Conservation (phyloP, 2,329 filamentous ascomycete species). For the Pleurostoma richardsiae region DNA sequence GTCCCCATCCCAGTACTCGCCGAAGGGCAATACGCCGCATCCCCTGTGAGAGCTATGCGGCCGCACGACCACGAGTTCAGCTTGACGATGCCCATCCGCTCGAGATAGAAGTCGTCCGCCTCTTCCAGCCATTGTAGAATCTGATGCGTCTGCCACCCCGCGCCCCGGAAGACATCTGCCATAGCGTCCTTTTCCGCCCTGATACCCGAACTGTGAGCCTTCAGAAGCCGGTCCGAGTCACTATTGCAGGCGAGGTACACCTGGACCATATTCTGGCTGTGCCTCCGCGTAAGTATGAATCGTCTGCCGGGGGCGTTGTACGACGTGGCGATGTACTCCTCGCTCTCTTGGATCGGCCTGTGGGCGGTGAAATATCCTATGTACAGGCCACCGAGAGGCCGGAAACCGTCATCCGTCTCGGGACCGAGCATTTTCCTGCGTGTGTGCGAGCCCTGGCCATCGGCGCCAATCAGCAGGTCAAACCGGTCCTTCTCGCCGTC, state of each 20-base stretch:
- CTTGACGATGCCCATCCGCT: constrained; percentile 38
- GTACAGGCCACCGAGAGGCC: constrained; percentile 13
- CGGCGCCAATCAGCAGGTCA: constrained; percentile 50
- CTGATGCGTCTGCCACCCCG: constrained; percentile 37
- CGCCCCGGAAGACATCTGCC: constrained; percentile 7
- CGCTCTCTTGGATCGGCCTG: constrained; percentile 4
- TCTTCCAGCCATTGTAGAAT: constrained; percentile 33
- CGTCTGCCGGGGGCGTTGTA: constrained; percentile 9
- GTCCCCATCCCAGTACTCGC: constrained; percentile 48
- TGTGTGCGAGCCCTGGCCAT: constrained; percentile 46
- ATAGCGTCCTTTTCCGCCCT: constrained; percentile 5
- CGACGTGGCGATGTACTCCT: neutral
- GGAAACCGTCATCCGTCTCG: constrained; percentile 13
- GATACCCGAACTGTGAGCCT: constrained; percentile 3
- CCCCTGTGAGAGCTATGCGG: constrained; percentile 46
- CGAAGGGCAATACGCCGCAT: constrained; percentile 46
- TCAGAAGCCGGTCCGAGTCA: constrained; percentile 1
- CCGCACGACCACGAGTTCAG: constrained; percentile 36
- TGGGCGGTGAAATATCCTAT: constrained; percentile 11
- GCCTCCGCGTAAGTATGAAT: constrained; percentile 30
- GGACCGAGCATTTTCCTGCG: constrained; percentile 32
- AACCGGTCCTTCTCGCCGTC: constrained; percentile 36
- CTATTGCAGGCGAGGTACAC: constrained; percentile 3
- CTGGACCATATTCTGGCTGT: constrained; percentile 18
- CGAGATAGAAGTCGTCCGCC: constrained; percentile 40